Base-by-base conservation (phyloP, 2,329 filamentous ascomycete genomes). In the Paracoccidioides lutzii region DNA sequence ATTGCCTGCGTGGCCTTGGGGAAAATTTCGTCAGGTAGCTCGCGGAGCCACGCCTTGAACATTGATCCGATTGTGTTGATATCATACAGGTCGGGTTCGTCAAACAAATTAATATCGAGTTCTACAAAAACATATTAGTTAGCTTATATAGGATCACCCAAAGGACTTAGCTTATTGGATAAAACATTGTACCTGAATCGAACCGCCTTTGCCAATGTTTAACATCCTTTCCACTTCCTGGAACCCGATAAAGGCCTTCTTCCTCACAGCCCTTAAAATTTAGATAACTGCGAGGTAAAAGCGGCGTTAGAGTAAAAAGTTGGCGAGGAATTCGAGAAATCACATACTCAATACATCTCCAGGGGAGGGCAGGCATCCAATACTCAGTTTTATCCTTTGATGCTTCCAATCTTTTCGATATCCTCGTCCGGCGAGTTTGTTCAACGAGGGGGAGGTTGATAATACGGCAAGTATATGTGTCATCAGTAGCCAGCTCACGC, bases 351-450 rank as follows among this genome's bases (percentile, higher is more conserved):
- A 97, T 96, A 57, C 90, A 94, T 60, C 91, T 81, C 87, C 91
- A 96, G 0, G 91, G 90, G 57, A 97, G 84, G 5, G 90, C 88
- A 10, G 91, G 91, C 90, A 97, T 95, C 91, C 91, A 97, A 67
- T 94, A 97, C 66, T 96, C 91, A 0, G 91, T 97, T 76, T 96
- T 96, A 67, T 97, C 91, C 59, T 85, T 82, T 8, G 90, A 95
- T 58, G 87, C 82, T 66, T 94, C 88, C 45, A 97, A 75, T 35
- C 86, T 82, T 71, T 91, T 94, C 6, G 90, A 94, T 67, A 97
- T 96, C 60, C 91, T 81, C 0, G 91, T 96, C 60, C 84, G 77
- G n/a, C 91, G 83, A 5, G 90, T 90, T 72, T 97, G 91, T 68
- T 95, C 86, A 32, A 95, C 79, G 35, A 97, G 75, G 1, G 90